Conservation (phyloP, 2,329 filamentous ascomycete genomes). For the Fusarium dlaminii region DNA sequence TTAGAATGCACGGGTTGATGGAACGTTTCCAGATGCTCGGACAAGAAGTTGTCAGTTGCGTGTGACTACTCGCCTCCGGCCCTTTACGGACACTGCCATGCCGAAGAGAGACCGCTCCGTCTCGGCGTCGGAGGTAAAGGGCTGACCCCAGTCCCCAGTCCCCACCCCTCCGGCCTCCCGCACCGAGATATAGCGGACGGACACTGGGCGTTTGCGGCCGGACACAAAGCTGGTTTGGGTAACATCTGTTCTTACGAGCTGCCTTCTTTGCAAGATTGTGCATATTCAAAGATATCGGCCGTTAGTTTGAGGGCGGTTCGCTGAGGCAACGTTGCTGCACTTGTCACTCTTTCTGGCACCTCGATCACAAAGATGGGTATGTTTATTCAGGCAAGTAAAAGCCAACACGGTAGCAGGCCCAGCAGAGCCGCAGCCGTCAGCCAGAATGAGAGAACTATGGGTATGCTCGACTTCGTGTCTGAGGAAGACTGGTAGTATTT, state of each 20-base stretch:
- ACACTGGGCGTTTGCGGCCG: conserved; percentile 19
- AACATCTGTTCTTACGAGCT: conserved; percentile 5
- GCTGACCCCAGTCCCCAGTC: neutral
- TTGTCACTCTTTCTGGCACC: neutral
- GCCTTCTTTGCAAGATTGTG: neutral
- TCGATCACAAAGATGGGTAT: neutral
- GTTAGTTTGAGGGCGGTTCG: neutral
- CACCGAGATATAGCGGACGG: conserved; percentile 27
- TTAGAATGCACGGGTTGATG: conserved; percentile 16
- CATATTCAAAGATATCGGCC: neutral
- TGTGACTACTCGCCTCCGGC: conserved; percentile 30
- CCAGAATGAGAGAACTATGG: conserved; percentile 31
- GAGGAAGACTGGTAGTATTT: conserved; percentile 38
- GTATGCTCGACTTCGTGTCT: neutral
- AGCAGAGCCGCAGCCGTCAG: conserved; percentile 22
- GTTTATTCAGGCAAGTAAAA: conserved; percentile 26
- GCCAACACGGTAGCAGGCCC: conserved; percentile 28
- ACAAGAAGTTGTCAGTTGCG: conserved; percentile 17
- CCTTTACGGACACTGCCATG: conserved; percentile 24
- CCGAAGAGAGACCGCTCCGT: conserved; percentile 35
- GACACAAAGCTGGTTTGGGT: conserved; percentile 12
- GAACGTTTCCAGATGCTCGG: conserved; percentile 40
- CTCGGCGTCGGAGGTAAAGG: conserved; percentile 22
- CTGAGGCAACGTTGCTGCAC: conserved; percentile 2
- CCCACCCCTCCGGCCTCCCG: conserved; percentile 23